A percentile compares a stretch with the other conserved stretches of the same genome.
Evolutionary conservation across 1,284 basidiomycete species (phyloP).

Genomic region (Leccinum solheimii): DNA sequence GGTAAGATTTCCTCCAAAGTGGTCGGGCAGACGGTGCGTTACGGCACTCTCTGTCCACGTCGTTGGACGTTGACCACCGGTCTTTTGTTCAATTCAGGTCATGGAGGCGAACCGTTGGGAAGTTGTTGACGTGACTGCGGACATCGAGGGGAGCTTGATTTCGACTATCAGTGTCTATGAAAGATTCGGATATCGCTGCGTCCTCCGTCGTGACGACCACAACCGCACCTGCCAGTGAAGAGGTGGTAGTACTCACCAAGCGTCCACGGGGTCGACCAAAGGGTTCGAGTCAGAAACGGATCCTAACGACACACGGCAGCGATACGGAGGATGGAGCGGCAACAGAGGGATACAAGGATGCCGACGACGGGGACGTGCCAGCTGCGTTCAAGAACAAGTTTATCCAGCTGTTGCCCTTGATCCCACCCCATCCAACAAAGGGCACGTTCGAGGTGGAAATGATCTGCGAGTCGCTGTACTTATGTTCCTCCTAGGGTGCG

Average conservation of each 20-base stretch:
- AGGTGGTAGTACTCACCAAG: slow-evolving; percentile 22
- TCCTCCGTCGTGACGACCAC: background rate
- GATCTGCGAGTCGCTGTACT: slow-evolving; percentile 84
- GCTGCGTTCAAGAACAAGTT: slow-evolving; percentile 58
- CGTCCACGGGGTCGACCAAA: slow-evolving; percentile 20
- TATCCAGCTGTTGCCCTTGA: slow-evolving; percentile 55
- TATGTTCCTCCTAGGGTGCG: slow-evolving; percentile 70
- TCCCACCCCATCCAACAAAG: slow-evolving; percentile 80
- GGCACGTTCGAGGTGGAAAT: slow-evolving; percentile 87
- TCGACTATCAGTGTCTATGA: slow-evolving; percentile 19
- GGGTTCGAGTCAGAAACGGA: slow-evolving; percentile 12
- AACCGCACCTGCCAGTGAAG: background rate
- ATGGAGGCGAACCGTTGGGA: too few relatives aligned
- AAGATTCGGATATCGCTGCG: slow-evolving; percentile 6
- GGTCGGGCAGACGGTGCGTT: too few relatives aligned
- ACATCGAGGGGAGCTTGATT: slow-evolving; percentile 10
- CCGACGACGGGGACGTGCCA: slow-evolving; percentile 26
- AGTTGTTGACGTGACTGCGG: too few relatives aligned
- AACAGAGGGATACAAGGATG: slow-evolving; percentile 4
- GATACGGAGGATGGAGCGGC: slow-evolving; percentile 11
- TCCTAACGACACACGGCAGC: slow-evolving; percentile 4
- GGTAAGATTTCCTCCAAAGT: too few relatives aligned
- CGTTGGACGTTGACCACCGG: too few relatives aligned
- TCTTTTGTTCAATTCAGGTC: too few relatives aligned
- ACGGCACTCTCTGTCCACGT: too few relatives aligned